These are phyloP conservation scores for Acacia concinna DNA, from an alignment of 331 rosid species.

Conservation along the genomic window DNA sequence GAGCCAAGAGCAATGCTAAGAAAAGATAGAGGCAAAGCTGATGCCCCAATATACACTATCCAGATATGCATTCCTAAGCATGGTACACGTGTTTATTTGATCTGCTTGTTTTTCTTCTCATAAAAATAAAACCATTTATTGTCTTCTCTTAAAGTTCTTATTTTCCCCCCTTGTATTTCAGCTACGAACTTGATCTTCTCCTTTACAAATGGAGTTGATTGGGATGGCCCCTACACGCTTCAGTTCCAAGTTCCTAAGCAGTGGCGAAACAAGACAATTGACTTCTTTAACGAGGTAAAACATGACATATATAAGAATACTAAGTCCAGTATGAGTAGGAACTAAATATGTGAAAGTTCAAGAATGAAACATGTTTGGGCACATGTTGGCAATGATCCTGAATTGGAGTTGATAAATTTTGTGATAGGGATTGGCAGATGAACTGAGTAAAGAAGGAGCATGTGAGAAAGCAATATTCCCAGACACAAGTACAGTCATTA, in stretches of 20 bases:
- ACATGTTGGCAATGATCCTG: not conserved
- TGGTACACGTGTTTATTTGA: constrained; percentile 35
- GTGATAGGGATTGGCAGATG: constrained; percentile 73
- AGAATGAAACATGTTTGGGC: not conserved
- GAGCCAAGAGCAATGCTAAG: constrained; percentile 88
- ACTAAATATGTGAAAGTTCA: not conserved
- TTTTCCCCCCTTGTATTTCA: constrained; percentile 14
- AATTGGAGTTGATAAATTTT: not conserved
- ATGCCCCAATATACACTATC: constrained; percentile 70
- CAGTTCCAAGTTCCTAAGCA: constrained; percentile 73
- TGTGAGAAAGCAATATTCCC: constrained; percentile 90
- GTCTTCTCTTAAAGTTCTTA: constrained; percentile 2
- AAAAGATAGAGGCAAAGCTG: constrained; percentile 85
- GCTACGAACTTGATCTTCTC: constrained; percentile 90
- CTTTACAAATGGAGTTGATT: constrained; percentile 87
- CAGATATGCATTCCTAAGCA: constrained; percentile 95
- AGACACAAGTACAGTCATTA: constrained; percentile 50
- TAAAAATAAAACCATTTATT: not conserved
- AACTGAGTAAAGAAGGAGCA: constrained; percentile 84
- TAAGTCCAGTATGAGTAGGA: not conserved
- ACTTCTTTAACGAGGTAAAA: constrained; percentile 75
- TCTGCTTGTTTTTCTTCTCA: not conserved
- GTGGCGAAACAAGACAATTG: constrained; percentile 71
- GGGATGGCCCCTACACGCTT: constrained; percentile 94
- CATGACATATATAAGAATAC: not conserved